A percentile compares a stretch with the other conserved stretches of the same genome.
These are phyloP conservation scores for Zymoseptoria pseudotritici DNA, from an alignment of 2,329 filamentous ascomycete genomes.

Conservation along the genomic window DNA sequence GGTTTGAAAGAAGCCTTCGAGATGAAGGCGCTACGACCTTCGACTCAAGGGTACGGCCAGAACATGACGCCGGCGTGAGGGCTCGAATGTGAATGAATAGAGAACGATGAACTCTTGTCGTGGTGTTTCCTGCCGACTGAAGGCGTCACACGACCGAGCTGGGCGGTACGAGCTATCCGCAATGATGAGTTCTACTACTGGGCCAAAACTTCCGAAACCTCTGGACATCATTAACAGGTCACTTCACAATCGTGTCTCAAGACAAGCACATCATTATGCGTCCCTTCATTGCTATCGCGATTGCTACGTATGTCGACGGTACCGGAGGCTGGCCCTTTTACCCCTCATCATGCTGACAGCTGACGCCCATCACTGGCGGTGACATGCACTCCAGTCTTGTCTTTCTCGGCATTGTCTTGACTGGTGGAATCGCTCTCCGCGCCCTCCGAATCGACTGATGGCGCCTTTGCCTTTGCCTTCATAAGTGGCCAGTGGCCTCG, in stretches of 20 bases:
- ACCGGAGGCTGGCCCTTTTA: not conserved
- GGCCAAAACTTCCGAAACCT: not conserved
- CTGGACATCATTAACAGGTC: too few relatives aligned
- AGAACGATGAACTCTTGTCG: not conserved
- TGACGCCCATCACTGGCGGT: not conserved
- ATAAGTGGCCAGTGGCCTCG: slow-evolving; percentile 43
- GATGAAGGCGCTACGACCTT: slow-evolving; percentile 7
- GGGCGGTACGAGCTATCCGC: not conserved
- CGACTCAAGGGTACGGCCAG: slow-evolving; percentile 44
- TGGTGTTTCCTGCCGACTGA: not conserved
- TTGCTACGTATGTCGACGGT: not conserved
- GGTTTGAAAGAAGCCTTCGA: not conserved
- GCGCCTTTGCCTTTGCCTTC: slow-evolving; percentile 24
- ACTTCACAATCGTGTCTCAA: not conserved
- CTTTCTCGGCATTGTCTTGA: slow-evolving; percentile 10
- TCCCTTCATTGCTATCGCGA: not conserved
- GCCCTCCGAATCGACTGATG: slow-evolving; percentile 11
- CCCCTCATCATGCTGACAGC: not conserved
- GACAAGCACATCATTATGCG: not conserved
- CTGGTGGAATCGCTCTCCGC: slow-evolving; percentile 19
- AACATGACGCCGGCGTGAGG: slow-evolving; percentile 33
- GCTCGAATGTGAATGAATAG: not conserved
- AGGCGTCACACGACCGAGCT: not conserved
- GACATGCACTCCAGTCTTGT: slow-evolving; percentile 16
- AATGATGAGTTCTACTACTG: not conserved